Percentiles rank a stretch among this genome's conserved stretches.
Conservation (phyloP, 2,329 filamentous ascomycete species). For the Helotiales sp. region DNA sequence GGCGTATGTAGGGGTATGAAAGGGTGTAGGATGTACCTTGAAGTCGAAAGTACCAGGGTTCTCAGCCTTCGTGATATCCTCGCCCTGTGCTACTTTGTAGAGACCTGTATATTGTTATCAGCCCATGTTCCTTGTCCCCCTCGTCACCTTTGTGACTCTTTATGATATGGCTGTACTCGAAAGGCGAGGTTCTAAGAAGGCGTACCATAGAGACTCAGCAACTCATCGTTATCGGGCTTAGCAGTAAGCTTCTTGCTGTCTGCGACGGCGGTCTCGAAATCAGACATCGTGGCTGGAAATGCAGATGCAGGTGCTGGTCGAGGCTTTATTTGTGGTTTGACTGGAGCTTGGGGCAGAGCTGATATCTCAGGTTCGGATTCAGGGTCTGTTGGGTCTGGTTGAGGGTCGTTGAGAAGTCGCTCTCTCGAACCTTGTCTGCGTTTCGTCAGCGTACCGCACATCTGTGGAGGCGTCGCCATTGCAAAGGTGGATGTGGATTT, state of each 20-base stretch:
- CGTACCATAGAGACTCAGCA: constrained; percentile 47
- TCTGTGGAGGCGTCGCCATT: not conserved
- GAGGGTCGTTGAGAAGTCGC: not conserved
- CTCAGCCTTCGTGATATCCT: constrained; percentile 56
- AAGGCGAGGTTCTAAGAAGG: not conserved
- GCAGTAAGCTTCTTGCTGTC: constrained; percentile 68
- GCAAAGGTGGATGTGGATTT: not conserved
- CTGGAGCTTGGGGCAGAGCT: no score
- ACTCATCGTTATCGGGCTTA: constrained; percentile 64
- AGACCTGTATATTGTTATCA: constrained; percentile 43
- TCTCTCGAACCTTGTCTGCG: not conserved
- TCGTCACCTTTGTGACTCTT: no score
- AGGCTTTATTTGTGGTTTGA: no score
- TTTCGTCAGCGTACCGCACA: not conserved
- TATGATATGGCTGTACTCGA: no score
- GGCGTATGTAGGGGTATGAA: not conserved
- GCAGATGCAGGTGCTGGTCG: no score
- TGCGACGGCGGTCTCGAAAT: constrained; percentile 55
- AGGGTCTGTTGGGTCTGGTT: not conserved
- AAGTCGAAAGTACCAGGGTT: constrained; percentile 70
- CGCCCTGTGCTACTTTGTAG: constrained; percentile 58
- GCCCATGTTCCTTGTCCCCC: not conserved
- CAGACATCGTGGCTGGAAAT: constrained; percentile 24
- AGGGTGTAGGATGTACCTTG: constrained; percentile 44
- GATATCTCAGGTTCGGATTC: no score